Percentiles rank a stretch among this genome's conserved stretches.
These are phyloP conservation scores for Solanum bukasovii DNA, from an alignment of 257 asterid species.

Conservation along the genomic window DNA sequence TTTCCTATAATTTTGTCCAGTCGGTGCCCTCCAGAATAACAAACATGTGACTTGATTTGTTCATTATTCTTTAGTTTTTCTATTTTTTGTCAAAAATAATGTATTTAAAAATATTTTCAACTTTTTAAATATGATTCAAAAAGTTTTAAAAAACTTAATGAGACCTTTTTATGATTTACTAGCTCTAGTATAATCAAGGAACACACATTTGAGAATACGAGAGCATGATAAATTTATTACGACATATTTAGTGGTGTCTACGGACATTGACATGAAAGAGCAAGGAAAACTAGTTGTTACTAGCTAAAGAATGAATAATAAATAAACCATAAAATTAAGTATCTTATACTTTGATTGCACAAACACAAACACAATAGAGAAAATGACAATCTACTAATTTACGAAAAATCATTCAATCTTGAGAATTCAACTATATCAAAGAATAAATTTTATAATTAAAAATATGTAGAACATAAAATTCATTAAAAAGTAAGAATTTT, in stretches of 20 bases:
- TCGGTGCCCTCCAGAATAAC: background rate
- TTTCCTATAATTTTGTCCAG: background rate
- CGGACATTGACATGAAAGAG: background rate
- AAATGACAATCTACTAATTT: background rate
- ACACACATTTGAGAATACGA: background rate
- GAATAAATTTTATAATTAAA: too few relatives aligned
- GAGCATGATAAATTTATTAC: background rate
- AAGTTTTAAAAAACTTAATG: background rate
- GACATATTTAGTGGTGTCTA: background rate
- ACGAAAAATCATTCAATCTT: background rate
- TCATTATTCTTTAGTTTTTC: background rate
- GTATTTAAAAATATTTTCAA: too few relatives aligned
- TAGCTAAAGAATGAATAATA: background rate
- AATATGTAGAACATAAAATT: too few relatives aligned
- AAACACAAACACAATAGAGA: background rate
- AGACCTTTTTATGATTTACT: background rate
- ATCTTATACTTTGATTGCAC: background rate
- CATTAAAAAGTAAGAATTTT: background rate
- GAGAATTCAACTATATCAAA: too few relatives aligned
- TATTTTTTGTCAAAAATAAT: too few relatives aligned
- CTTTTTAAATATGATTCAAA: background rate
- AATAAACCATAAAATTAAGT: background rate
- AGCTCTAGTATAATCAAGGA: background rate
- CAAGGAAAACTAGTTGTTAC: background rate
- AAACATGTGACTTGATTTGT: background rate